Evolutionary conservation across 371 early-diverging fungal species (phyloP).

Genomic region (Fennellomyces sp.): DNA sequence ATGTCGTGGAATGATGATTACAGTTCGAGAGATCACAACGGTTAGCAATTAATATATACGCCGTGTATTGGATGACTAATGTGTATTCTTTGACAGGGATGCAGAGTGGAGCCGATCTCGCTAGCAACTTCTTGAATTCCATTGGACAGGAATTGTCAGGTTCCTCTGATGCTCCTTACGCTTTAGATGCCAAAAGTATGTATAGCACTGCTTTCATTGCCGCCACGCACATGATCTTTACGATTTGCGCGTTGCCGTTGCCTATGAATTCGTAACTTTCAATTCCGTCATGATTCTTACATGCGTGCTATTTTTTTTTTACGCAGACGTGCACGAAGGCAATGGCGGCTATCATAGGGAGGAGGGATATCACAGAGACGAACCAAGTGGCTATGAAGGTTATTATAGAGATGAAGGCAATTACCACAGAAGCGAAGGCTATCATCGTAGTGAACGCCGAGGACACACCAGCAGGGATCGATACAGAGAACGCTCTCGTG

Average conservation of each 20-base stretch:
- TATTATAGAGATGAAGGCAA: slow-evolving; percentile 10
- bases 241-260: too few relatives aligned
- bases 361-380: slow-evolving; percentile 7
- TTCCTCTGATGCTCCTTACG: slow-evolving; percentile 21
- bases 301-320: background rate
- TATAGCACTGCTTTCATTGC: background rate
- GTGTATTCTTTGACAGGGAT: background rate
- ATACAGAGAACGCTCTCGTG: slow-evolving; percentile 41
- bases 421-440: slow-evolving; percentile 25
- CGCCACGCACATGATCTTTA: too few relatives aligned
- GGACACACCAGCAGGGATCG: slow-evolving; percentile 51
- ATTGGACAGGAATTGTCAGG: slow-evolving; percentile 44
- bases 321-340: slow-evolving; percentile 8
- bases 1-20: slow-evolving; percentile 8
- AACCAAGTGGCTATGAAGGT: slow-evolving; percentile 5
- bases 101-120: slow-evolving; percentile 41
- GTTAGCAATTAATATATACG: too few relatives aligned
- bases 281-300: slow-evolving; percentile 4
- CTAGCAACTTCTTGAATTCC: slow-evolving; percentile 49
- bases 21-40: too few relatives aligned
- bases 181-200: slow-evolving; percentile 23
- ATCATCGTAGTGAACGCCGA: slow-evolving; percentile 33
- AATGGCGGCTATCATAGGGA: slow-evolving; percentile 19
- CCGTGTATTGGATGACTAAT: too few relatives aligned
- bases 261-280: too few relatives aligned